Evolutionary conservation across 768 basidiomycete species (phyloP).

Genomic region (Coprinopsis marcescibilis): DNA sequence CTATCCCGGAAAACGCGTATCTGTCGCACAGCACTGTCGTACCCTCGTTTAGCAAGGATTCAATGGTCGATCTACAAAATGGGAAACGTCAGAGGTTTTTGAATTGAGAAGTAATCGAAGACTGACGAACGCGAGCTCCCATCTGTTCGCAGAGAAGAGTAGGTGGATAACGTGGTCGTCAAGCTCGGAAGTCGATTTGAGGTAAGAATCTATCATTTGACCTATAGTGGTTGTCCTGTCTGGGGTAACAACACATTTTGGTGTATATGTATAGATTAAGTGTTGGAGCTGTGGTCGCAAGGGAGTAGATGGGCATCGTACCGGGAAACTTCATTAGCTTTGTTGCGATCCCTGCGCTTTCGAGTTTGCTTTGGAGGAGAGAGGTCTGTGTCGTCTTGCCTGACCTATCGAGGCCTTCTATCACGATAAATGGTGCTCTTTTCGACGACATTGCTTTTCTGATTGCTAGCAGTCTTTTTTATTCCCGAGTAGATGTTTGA

Average conservation of each 20-base stretch:
- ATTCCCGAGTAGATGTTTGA: too few species aligned
- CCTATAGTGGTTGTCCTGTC: constrained; percentile 91
- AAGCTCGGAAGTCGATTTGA: constrained; percentile 77
- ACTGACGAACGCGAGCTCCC: constrained; percentile 79
- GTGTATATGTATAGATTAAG: too few species aligned
- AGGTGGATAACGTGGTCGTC: constrained; percentile 91
- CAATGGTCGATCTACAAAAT: constrained; percentile 49
- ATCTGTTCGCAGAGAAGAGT: constrained; percentile 93
- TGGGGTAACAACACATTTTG: constrained; percentile 23
- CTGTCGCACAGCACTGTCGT: constrained; percentile 83
- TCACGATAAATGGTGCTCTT: constrained; percentile 82
- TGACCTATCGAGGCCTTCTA: constrained; percentile 93
- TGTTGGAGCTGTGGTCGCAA: too few species aligned
- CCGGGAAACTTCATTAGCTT: constrained; percentile 87
- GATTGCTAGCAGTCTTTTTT: too few species aligned
- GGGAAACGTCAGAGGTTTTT: not conserved
- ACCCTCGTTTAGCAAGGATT: constrained; percentile 50
- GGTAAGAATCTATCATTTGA: constrained; percentile 88
- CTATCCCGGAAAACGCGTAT: constrained; percentile 95
- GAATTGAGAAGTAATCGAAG: not conserved
- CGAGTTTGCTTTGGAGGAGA: constrained; percentile 50
- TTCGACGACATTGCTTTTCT: too few species aligned
- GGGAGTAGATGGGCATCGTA: too few species aligned
- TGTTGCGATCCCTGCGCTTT: constrained; percentile 38
- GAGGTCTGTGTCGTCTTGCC: constrained; percentile 90